Evolutionary conservation across 1,284 basidiomycete genomes (phyloP), one percentile per base, ranked within the genome.

Genomic region (Hemileia vastatrix): DNA sequence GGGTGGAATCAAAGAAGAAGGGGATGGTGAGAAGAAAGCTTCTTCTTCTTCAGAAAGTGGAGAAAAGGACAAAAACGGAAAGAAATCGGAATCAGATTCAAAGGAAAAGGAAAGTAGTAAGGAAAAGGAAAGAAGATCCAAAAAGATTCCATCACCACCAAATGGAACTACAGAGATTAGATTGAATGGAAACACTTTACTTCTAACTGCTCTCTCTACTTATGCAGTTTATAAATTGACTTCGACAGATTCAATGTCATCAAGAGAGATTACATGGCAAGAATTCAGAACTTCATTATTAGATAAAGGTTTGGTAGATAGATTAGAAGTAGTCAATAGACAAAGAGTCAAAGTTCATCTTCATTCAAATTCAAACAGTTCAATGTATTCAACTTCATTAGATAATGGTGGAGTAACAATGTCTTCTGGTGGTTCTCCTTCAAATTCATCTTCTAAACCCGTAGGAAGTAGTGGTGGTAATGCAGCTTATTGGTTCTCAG

Each of bases 201-300:
- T 75, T 43, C 68, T 68, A 43, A 70, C 72, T 32, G 65, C 71
- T 51, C 59, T 72, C 13, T 65, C 69, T 9, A 73, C 73, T 31
- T 75, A 73, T 60, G 56, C 72, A n/a, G 36, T 75, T 50, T 75
- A 72, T 60, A 71, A 72, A 31, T 65, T 73, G 60, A 74, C 72
- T 33, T 70, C 72, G 1, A 70, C 73, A 9, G 70, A 70, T 54
- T 64, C 66, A n/a, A 40, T 15, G 8, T 64, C 68, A 6, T 67
- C 71, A 24, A 68, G 73, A 50, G 73, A 75, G 61, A 74, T 75
- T 57, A 75, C 73, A 4, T 75, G 73, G 73, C 73, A 75, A 63
- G 73, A 75, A 63, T 75, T 75, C 68, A 70, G 73, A 64, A 71
- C 72, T 19, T 68, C 70, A 32, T 74, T 75, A 70, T 70, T 75